Evolutionary conservation across 768 basidiomycete genomes (phyloP).

Genomic region (Boletus subcaerulescens): DNA sequence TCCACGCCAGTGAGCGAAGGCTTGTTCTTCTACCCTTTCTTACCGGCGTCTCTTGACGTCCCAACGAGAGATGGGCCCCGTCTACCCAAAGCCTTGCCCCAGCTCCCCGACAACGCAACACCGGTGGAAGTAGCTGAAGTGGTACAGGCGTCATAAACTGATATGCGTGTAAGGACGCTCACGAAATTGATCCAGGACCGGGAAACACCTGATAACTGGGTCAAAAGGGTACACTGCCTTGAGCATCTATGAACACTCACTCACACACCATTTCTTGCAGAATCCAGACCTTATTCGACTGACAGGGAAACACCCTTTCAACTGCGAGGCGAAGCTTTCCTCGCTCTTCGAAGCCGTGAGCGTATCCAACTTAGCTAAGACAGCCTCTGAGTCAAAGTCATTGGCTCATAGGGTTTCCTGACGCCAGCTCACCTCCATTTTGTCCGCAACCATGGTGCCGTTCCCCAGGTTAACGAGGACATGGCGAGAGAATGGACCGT

Average conservation of each 20-base stretch:
- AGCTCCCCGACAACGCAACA: constrained; percentile 23
- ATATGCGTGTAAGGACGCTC: background rate
- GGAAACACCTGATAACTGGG: constrained; percentile 41
- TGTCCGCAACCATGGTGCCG: constrained; percentile 64
- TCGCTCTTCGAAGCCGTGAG: constrained; percentile 40
- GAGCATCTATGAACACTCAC: background rate
- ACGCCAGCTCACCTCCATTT: constrained; percentile 53
- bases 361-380: background rate
- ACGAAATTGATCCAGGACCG: constrained; percentile 22
- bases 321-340: constrained; percentile 48
- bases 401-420: constrained; percentile 43
- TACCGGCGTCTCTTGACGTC: constrained; percentile 13
- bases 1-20: background rate
- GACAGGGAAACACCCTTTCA: constrained; percentile 64
- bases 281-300: constrained; percentile 44
- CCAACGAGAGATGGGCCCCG: constrained; percentile 22
- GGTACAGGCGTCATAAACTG: constrained; percentile 5
- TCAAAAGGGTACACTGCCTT: constrained; percentile 29
- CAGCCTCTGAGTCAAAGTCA: background rate
- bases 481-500: constrained; percentile 44
- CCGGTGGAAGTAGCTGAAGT: constrained; percentile 21
- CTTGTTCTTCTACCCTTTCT: constrained; percentile 16
- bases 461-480: constrained; percentile 43
- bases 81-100: constrained; percentile 20
- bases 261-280: constrained; percentile 5